Evolutionary conservation across 345 rosid genomes (phyloP).

Genomic region (Tarenaya hassleriana): DNA sequence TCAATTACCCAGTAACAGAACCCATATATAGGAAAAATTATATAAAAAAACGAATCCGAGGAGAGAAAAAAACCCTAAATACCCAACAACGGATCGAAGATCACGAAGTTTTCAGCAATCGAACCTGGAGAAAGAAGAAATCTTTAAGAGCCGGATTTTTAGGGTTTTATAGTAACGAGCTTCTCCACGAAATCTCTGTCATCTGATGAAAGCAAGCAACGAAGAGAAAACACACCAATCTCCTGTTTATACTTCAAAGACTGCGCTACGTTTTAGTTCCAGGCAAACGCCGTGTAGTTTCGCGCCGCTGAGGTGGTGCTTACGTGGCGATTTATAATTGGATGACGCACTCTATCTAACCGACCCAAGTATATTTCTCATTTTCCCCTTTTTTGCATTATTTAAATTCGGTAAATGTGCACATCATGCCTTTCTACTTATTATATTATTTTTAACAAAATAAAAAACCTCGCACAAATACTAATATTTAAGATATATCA

Average conservation of each 20-base stretch:
- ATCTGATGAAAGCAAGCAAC: not conserved
- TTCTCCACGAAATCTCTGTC: constrained; percentile 21
- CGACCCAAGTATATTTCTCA: too few relatives aligned
- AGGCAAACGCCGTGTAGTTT: constrained; percentile 30
- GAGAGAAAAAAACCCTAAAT: constrained; percentile 8
- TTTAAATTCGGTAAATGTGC: too few relatives aligned
- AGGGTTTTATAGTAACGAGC: constrained; percentile 10
- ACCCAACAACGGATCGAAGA: not conserved
- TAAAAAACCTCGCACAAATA: too few relatives aligned
- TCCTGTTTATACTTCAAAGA: constrained; percentile 5
- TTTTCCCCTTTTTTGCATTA: too few relatives aligned
- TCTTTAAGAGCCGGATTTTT: constrained; percentile 8
- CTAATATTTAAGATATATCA: too few relatives aligned
- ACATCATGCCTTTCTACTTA: too few relatives aligned
- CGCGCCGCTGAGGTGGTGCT: constrained; percentile 18
- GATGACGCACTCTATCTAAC: too few relatives aligned
- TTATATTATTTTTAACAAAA: too few relatives aligned
- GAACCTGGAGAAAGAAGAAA: constrained; percentile 16
- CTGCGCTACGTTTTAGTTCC: constrained; percentile 24
- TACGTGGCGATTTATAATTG: constrained; percentile 1
- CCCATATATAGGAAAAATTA: not conserved
- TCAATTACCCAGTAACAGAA: constrained; percentile 11
- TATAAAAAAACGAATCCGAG: not conserved
- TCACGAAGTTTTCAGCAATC: not conserved
- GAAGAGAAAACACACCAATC: not conserved